phyloP scores from a whole-genome alignment of 164 flowering plant species.

The Brasenia schreberi region DNA sequence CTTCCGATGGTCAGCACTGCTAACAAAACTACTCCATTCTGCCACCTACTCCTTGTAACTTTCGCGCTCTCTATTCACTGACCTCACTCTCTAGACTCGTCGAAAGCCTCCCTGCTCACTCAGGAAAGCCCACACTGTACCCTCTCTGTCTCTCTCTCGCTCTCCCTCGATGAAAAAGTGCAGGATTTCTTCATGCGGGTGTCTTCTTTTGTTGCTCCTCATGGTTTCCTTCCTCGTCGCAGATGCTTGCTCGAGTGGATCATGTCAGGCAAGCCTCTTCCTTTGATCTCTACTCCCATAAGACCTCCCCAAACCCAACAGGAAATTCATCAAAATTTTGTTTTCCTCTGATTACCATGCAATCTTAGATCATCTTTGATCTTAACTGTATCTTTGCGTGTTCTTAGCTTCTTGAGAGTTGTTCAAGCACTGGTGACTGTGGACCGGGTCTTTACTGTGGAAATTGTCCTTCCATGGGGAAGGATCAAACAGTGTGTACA shows the following conservation, averaged over 20 bases:
- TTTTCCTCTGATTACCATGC: background rate
- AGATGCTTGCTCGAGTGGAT: conserved; percentile 42
- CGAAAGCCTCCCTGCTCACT: too few relatives aligned
- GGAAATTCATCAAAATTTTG: background rate
- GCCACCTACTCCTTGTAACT: too few relatives aligned
- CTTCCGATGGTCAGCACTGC: too few relatives aligned
- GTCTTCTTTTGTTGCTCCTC: conserved; percentile 10
- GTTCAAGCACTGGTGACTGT: conserved; percentile 55
- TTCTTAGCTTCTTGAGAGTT: conserved; percentile 53
- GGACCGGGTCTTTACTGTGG: conserved; percentile 79
- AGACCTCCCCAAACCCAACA: background rate
- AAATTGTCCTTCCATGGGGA: conserved; percentile 59
- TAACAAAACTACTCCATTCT: too few relatives aligned
- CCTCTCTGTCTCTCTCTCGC: too few relatives aligned
- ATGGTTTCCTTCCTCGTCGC: conserved; percentile 3
- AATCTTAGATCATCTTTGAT: background rate
- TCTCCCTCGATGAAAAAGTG: background rate
- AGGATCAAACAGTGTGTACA: conserved; percentile 53
- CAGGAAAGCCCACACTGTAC: too few relatives aligned
- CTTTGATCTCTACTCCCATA: background rate
- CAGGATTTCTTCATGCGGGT: background rate
- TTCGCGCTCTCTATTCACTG: too few relatives aligned
- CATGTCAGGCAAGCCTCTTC: conserved; percentile 42
- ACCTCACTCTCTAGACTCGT: too few relatives aligned
- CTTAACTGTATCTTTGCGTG: background rate